Percentiles rank a stretch among this genome's conserved stretches.
These are phyloP conservation scores for Dryadomyces quercus-mongolicae DNA, from an alignment of 2,329 filamentous ascomycete species.

Conservation along the genomic window DNA sequence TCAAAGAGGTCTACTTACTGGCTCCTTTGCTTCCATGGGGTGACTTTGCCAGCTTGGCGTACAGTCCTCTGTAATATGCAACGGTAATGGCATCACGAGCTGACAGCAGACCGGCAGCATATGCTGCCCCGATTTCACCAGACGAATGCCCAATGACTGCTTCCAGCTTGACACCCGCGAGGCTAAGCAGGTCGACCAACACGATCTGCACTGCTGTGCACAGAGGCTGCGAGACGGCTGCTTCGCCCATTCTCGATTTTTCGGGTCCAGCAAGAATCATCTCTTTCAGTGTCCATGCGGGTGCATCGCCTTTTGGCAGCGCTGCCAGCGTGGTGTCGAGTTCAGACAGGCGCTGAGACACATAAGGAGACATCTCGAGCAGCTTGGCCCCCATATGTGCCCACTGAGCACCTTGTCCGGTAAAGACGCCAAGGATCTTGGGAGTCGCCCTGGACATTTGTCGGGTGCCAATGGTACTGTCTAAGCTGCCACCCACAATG, in stretches of 20 bases:
- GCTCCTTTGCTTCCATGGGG: not conserved
- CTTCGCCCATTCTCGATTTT: constrained; percentile 13
- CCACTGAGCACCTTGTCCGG: constrained; percentile 17
- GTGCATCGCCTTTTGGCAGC: not conserved
- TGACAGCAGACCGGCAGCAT: constrained; percentile 15
- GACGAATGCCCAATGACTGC: constrained; percentile 20
- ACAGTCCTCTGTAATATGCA: constrained; percentile 10
- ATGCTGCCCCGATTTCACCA: constrained; percentile 22
- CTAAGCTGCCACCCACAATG: not conserved
- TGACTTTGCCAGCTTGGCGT: not conserved
- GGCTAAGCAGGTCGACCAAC: constrained; percentile 17
- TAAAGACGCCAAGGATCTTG: constrained; percentile 10
- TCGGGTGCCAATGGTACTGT: not conserved
- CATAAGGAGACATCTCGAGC: not conserved
- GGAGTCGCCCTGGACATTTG: too few species aligned
- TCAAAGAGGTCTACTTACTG: too few species aligned
- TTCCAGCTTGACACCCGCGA: constrained; percentile 13
- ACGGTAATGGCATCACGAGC: constrained; percentile 6
- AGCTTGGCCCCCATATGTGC: not conserved
- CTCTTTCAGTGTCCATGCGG: not conserved
- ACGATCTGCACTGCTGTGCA: constrained; percentile 19
- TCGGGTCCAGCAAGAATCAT: not conserved
- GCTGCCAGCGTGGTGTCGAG: not conserved
- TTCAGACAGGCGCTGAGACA: not conserved
- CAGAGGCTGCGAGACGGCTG: constrained; percentile 16